These are phyloP conservation scores for Prunus fruticosa DNA, from an alignment of 306 rosid species.

Conservation along the genomic window DNA sequence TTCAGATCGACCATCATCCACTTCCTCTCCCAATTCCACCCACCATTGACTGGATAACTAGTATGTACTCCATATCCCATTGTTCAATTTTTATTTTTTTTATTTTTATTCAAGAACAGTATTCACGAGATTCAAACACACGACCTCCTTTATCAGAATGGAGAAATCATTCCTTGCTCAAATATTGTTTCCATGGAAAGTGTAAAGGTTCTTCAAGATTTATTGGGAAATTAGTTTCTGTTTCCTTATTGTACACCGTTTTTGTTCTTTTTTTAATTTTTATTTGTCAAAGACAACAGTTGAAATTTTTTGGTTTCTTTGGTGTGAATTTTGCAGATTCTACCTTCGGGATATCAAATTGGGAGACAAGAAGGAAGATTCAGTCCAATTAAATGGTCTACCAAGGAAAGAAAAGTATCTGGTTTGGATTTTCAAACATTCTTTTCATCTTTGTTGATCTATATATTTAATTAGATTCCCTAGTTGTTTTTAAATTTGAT, in stretches of 20 bases:
- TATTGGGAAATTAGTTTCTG: not conserved
- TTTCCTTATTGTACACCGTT: not conserved
- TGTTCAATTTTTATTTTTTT: not conserved
- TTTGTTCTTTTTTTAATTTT: too few relatives aligned
- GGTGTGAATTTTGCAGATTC: conserved; percentile 21
- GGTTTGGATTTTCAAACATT: conserved; percentile 30
- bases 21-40: conserved; percentile 53
- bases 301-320: not conserved
- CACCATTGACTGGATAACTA: conserved; percentile 39
- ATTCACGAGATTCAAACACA: too few relatives aligned
- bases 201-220: too few relatives aligned
- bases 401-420: conserved; percentile 19
- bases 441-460: conserved; percentile 5
- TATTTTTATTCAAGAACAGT: too few relatives aligned
- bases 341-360: conserved; percentile 16
- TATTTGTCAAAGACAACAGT: not conserved
- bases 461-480: conserved; percentile 19
- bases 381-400: conserved; percentile 29
- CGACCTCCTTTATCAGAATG: too few relatives aligned
- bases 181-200: too few relatives aligned
- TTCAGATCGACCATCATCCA: conserved; percentile 46
- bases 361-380: conserved; percentile 16
- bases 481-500: conserved; percentile 29
- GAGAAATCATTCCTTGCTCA: too few relatives aligned
- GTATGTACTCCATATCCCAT: not conserved